phyloP scores from a whole-genome alignment of 768 basidiomycete species.

The Termitomyces sp. region DNA sequence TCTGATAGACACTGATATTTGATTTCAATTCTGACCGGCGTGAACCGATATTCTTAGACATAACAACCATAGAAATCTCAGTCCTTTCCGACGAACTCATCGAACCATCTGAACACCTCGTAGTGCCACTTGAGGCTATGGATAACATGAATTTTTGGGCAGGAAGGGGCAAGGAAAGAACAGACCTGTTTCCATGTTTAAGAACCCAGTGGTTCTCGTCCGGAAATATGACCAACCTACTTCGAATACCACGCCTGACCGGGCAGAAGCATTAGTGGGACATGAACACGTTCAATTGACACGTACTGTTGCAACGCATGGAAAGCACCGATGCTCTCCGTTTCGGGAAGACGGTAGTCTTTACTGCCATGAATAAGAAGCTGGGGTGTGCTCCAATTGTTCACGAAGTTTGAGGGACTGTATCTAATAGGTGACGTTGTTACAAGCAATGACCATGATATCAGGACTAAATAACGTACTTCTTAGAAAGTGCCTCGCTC shows the following conservation, averaged over 20 bases:
- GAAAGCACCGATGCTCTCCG: constrained; percentile 81
- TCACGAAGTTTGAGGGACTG: constrained; percentile 79
- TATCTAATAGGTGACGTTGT: constrained; percentile 37
- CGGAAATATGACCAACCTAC: constrained; percentile 80
- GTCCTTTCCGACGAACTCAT: constrained; percentile 54
- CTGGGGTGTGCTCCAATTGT: constrained; percentile 85
- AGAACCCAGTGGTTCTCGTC: constrained; percentile 94
- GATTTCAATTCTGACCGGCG: not conserved
- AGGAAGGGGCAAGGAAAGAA: not conserved
- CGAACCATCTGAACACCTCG: constrained; percentile 92
- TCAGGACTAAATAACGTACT: constrained; percentile 38
- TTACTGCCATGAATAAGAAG: constrained; percentile 84
- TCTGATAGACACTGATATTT: too few species aligned
- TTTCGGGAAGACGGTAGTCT: constrained; percentile 85
- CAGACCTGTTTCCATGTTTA: constrained; percentile 72
- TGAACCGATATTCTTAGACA: not conserved
- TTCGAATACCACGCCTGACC: constrained; percentile 66
- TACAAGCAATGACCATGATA: not conserved
- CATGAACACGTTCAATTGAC: not conserved
- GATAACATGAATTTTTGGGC: not conserved
- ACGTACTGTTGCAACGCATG: constrained; percentile 82
- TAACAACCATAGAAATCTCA: not conserved
- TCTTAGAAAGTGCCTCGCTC: constrained; percentile 50
- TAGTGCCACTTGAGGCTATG: constrained; percentile 88
- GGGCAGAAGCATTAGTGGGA: not conserved